phyloP scores from a whole-genome alignment of 2,329 filamentous ascomycete genomes.

The Diaporthe batatas region DNA sequence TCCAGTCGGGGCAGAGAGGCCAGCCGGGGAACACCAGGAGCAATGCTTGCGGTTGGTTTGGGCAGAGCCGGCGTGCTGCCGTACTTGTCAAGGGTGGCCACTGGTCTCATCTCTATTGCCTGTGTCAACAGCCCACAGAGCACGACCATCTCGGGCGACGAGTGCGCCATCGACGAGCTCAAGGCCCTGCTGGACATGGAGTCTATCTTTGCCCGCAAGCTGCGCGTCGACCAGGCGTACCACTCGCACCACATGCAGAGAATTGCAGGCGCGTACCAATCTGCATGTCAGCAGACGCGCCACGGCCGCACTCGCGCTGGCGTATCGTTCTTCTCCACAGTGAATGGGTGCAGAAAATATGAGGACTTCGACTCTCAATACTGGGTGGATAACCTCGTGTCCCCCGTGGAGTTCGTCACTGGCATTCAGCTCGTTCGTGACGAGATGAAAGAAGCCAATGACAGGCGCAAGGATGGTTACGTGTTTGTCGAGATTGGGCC shows the following conservation, averaged over 20 bases:
- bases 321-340: conserved; percentile 24
- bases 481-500: conserved; percentile 47
- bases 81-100: not conserved
- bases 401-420: conserved; percentile 47
- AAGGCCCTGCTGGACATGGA: conserved; percentile 45
- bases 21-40: conserved; percentile 34
- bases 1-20: not conserved
- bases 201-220: conserved; percentile 47
- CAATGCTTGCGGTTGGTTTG: conserved; percentile 44
- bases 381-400: conserved; percentile 50
- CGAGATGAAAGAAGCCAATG: not conserved
- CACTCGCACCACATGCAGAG: conserved; percentile 53
- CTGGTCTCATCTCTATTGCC: conserved; percentile 29
- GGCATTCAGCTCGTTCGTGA: conserved; percentile 41
- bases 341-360: not conserved
- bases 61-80: not conserved
- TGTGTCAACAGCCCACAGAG: conserved; percentile 46
- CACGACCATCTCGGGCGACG: conserved; percentile 52
- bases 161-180: conserved; percentile 46
- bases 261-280: conserved; percentile 44
- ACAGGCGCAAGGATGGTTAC: conserved; percentile 20
- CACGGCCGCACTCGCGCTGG: not conserved
- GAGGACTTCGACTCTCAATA: conserved; percentile 42
- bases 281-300: not conserved
- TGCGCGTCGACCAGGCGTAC: conserved; percentile 53